phyloP scores from a whole-genome alignment of 1,284 basidiomycete species.

The Naganishia albida region DNA sequence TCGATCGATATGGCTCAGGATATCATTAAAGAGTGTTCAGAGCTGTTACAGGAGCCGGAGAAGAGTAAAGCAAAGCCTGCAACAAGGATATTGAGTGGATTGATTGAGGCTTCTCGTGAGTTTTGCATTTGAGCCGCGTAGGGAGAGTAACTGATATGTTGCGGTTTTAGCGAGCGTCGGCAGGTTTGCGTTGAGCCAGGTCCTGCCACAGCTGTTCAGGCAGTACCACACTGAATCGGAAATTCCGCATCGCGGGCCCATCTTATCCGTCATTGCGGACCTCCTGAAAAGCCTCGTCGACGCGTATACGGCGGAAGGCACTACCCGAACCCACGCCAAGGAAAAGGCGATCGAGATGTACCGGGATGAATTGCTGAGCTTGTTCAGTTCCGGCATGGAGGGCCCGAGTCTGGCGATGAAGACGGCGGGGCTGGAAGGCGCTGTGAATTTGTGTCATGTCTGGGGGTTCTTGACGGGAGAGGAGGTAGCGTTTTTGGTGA shows the following conservation, averaged over 20 bases:
- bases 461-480: constrained; percentile 65
- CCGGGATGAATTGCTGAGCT: constrained; percentile 73
- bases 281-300: constrained; percentile 51
- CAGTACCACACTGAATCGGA: constrained; percentile 78
- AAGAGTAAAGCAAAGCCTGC: constrained; percentile 85
- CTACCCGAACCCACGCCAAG: constrained; percentile 41
- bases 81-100: constrained; percentile 73
- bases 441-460: constrained; percentile 61
- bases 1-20: constrained; percentile 67
- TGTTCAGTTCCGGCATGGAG: constrained; percentile 60
- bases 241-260: constrained; percentile 68
- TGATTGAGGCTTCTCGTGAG: constrained; percentile 74
- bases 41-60: constrained; percentile 79
- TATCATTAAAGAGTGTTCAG: constrained; percentile 75
- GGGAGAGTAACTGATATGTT: not conserved
- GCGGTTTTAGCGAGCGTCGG: constrained; percentile 63
- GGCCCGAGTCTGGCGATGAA: constrained; percentile 20
- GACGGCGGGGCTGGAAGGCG: constrained; percentile 34
- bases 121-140: constrained; percentile 33
- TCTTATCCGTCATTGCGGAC: constrained; percentile 62
- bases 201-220: constrained; percentile 70
- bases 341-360: constrained; percentile 62
- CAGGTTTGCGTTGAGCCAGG: constrained; percentile 65
- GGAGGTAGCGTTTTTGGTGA: constrained; percentile 77
- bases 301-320: constrained; percentile 41